These are phyloP conservation scores for Fusarium equiseti DNA, from an alignment of 2,329 filamentous ascomycete species.

Conservation along the genomic window DNA sequence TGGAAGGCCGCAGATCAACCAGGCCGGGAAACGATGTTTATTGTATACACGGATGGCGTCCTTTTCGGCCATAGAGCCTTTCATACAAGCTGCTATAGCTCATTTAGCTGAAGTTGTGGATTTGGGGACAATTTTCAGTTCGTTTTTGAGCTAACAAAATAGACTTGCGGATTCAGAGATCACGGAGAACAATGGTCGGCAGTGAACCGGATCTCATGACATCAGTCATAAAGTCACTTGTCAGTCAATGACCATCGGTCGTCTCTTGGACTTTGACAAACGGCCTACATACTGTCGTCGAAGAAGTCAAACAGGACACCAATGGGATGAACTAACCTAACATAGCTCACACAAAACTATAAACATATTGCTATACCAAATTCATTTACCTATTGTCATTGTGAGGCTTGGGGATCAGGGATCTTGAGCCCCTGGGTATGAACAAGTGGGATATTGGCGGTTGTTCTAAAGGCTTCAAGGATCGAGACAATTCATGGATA, in stretches of 20 bases:
- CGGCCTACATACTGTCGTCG: background rate
- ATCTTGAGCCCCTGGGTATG: background rate
- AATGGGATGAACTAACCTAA: constrained; percentile 1
- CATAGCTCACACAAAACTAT: constrained; percentile 1
- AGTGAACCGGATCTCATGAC: background rate
- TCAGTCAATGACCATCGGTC: background rate
- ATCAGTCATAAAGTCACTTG: background rate
- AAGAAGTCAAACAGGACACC: background rate
- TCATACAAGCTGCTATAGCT: constrained; percentile 6
- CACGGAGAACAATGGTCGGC: background rate
- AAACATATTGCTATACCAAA: constrained; percentile 8
- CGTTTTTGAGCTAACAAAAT: constrained; percentile 14
- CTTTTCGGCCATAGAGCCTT: background rate
- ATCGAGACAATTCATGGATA: background rate
- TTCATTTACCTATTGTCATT: background rate
- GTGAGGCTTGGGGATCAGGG: background rate
- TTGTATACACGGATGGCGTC: background rate
- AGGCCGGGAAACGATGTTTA: background rate
- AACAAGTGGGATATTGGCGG: background rate
- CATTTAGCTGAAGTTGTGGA: constrained; percentile 1
- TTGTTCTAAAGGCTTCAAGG: background rate
- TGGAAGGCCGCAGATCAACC: background rate
- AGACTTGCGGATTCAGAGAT: background rate
- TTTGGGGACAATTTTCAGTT: constrained; percentile 4
- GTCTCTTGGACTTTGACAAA: background rate